phyloP scores from a whole-genome alignment of 202 grass and related monocot genomes.

The Eragrostis tef region DNA sequence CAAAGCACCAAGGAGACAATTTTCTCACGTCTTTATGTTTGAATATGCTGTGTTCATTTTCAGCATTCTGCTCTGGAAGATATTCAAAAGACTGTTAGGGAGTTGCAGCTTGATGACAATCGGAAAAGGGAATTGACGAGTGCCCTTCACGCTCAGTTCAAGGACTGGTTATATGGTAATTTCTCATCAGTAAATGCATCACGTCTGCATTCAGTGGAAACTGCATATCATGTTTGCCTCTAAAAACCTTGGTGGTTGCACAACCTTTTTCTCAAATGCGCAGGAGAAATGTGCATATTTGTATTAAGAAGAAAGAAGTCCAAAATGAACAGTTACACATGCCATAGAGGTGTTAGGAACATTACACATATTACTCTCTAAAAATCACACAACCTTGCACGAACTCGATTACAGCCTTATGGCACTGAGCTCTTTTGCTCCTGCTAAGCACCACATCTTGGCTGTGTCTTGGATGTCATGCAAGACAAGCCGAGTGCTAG shows the following conservation, averaged over 20 bases:
- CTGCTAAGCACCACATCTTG: not conserved
- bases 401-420: not conserved
- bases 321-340: too few species aligned
- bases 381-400: not conserved
- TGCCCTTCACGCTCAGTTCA: slow-evolving; percentile 90
- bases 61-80: slow-evolving; percentile 78
- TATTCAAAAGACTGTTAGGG: slow-evolving; percentile 78
- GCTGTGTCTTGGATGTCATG: not conserved
- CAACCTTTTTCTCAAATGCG: not conserved
- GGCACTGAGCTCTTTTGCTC: not conserved
- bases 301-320: too few species aligned
- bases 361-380: too few species aligned
- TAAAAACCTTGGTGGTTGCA: not conserved
- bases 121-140: slow-evolving; percentile 80
- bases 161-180: slow-evolving; percentile 96
- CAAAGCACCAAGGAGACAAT: not conserved
- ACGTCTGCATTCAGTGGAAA: not conserved
- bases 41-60: slow-evolving; percentile 39
- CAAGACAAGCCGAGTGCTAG: not conserved
- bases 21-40: slow-evolving; percentile 26
- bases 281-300: too few species aligned
- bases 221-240: not conserved
- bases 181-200: slow-evolving; percentile 29
- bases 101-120: slow-evolving; percentile 81
- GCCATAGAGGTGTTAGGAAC: too few species aligned